Evolutionary conservation across 2,329 filamentous ascomycete genomes (phyloP).

Genomic region (Arthrobotrys conoides): DNA sequence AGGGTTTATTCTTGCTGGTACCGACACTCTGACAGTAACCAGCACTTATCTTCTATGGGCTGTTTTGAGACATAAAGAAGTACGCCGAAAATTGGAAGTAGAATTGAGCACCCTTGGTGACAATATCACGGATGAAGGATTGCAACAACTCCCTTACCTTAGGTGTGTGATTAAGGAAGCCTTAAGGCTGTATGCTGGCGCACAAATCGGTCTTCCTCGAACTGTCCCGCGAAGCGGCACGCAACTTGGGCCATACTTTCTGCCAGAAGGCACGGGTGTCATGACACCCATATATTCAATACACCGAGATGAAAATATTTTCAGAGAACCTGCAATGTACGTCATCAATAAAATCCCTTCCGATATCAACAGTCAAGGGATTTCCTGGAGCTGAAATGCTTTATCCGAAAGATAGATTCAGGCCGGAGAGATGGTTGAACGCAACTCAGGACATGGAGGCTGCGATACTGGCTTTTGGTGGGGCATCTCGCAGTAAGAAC

Average conservation of each 20-base stretch:
- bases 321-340: no score
- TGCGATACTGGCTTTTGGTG: constrained; percentile 7
- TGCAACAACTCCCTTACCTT: constrained; percentile 35
- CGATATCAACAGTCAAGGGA: no score
- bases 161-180: constrained; percentile 35
- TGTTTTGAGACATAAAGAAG: background rate
- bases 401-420: no score
- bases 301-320: no score
- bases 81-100: constrained; percentile 28
- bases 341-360: no score
- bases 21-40: constrained; percentile 17
- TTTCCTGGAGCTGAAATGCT: no score
- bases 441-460: constrained; percentile 26
- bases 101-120: constrained; percentile 6
- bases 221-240: constrained; percentile 30
- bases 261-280: constrained; percentile 23
- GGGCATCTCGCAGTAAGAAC: background rate
- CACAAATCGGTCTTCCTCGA: constrained; percentile 31
- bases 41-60: constrained; percentile 40
- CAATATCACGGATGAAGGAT: constrained; percentile 16
- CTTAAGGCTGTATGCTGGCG: constrained; percentile 33
- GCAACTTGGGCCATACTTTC: constrained; percentile 29
- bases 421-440: constrained; percentile 41
- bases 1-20: constrained; percentile 17
- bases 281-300: no score